phyloP scores from a whole-genome alignment of 148 eudicot genomes.

The Rhododendron molle region DNA sequence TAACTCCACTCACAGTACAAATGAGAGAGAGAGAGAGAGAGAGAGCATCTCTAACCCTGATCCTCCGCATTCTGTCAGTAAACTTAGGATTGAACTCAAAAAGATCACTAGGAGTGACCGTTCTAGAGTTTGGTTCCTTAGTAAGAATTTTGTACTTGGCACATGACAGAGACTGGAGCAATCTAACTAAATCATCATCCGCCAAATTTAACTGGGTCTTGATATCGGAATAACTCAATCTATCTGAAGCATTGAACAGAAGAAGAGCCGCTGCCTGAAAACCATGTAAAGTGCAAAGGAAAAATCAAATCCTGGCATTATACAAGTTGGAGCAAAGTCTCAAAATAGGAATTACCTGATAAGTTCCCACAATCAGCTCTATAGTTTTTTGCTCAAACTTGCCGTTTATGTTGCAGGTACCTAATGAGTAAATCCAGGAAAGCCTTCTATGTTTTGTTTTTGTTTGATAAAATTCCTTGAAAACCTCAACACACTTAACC shows the following conservation, averaged over 20 bases:
- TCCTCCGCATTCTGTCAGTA: slow-evolving; percentile 39
- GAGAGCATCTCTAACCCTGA: slow-evolving; percentile 26
- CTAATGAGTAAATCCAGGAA: slow-evolving; percentile 47
- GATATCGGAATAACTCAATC: slow-evolving; percentile 38
- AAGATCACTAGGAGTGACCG: slow-evolving; percentile 24
- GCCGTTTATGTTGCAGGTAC: slow-evolving; percentile 38
- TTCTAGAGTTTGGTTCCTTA: slow-evolving; percentile 30
- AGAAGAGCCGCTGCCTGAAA: slow-evolving; percentile 45
- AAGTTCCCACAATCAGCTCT: slow-evolving; percentile 38
- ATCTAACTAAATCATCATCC: slow-evolving; percentile 42
- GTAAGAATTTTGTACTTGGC: slow-evolving; percentile 38
- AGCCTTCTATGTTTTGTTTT: slow-evolving; percentile 42
- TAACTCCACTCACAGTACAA: neutral
- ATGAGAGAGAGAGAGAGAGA: neutral
- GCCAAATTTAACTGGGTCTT: slow-evolving; percentile 32
- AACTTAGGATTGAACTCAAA: slow-evolving; percentile 41
- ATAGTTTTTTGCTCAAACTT: slow-evolving; percentile 36
- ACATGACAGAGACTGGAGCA: slow-evolving; percentile 39
- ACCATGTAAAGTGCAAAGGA: neutral
- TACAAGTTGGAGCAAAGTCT: neutral
- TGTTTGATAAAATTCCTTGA: slow-evolving; percentile 36
- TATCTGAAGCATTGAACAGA: slow-evolving; percentile 38
- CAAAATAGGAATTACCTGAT: slow-evolving; percentile 25
- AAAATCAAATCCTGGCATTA: neutral
- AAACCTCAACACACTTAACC: slow-evolving; percentile 47